Conservation (phyloP, 2,329 filamentous ascomycete genomes). For the Helminthosporium solani region DNA sequence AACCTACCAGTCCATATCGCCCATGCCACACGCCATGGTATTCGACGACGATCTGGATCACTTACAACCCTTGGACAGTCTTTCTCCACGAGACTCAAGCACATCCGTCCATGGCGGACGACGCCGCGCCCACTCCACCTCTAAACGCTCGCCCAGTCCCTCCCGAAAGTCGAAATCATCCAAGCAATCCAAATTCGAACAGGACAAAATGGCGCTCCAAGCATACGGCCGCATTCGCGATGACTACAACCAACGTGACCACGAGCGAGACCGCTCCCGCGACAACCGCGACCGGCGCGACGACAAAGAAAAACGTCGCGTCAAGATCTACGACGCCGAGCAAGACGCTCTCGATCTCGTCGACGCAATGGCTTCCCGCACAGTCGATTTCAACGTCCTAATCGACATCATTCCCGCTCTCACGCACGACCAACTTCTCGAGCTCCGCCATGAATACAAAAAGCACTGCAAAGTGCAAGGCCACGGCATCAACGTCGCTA, state of each 20-base stretch:
- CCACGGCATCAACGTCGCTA: slow-evolving; percentile 80
- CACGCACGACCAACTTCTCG: slow-evolving; percentile 82
- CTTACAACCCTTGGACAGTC: slow-evolving; percentile 36
- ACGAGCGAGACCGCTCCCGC: slow-evolving; percentile 9
- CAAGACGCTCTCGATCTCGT: slow-evolving; percentile 77
- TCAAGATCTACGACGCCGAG: slow-evolving; percentile 78
- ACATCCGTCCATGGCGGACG: slow-evolving; percentile 26
- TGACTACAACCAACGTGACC: slow-evolving; percentile 3
- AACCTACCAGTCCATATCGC: slow-evolving; percentile 90
- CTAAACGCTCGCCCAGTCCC: slow-evolving; percentile 36
- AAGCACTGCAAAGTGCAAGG: slow-evolving; percentile 78
- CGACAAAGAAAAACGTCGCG: slow-evolving; percentile 55
- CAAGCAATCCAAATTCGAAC: slow-evolving; percentile 8
- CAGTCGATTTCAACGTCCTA: slow-evolving; percentile 65
- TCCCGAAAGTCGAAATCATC: slow-evolving; percentile 18
- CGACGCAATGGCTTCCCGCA: slow-evolving; percentile 68
- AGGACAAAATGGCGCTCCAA: slow-evolving; percentile 37
- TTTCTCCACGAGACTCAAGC: slow-evolving; percentile 33
- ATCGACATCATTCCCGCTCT: slow-evolving; percentile 82
- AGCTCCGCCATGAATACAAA: slow-evolving; percentile 88
- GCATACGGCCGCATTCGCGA: slow-evolving; percentile 34
- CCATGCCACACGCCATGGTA: slow-evolving; percentile 80
- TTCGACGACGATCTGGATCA: slow-evolving; percentile 57
- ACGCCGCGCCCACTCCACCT: slow-evolving; percentile 32
- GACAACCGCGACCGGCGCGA: slow-evolving; percentile 14